phyloP scores from a whole-genome alignment of 495 filamentous ascomycete genomes.

The Aspergillus diversus region DNA sequence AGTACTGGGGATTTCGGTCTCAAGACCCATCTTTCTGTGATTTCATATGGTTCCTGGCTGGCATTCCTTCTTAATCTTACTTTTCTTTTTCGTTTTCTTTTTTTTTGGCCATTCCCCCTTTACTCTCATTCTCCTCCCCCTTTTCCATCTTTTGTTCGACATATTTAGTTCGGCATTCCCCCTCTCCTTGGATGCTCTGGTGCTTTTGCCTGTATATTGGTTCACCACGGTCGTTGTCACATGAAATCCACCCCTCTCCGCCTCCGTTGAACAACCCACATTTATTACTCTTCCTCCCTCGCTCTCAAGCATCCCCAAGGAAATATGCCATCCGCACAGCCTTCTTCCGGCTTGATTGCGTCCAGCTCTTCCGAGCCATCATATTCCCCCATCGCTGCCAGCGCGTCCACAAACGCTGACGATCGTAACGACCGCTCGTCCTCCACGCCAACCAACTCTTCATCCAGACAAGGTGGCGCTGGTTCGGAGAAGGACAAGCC shows the following conservation, averaged over 20 bases:
- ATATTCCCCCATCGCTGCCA: constrained; percentile 27
- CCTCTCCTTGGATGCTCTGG: neutral
- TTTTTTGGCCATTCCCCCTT: neutral
- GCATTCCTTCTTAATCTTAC: neutral
- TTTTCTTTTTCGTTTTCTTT: constrained; percentile 5
- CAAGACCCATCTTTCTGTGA: constrained; percentile 1
- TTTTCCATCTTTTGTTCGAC: neutral
- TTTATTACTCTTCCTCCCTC: constrained; percentile 4
- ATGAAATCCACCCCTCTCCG: constrained; percentile 16
- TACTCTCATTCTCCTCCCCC: neutral
- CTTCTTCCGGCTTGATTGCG: constrained; percentile 22
- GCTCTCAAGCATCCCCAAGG: constrained; percentile 8
- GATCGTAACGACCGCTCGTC: constrained; percentile 43
- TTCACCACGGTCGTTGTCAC: constrained; percentile 11
- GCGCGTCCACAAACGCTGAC: constrained; percentile 31
- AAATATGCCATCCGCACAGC: constrained; percentile 33
- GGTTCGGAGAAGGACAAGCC: constrained; percentile 63
- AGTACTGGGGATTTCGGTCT: constrained; percentile 2
- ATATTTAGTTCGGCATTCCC: neutral
- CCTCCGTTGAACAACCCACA: neutral
- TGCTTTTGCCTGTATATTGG: neutral
- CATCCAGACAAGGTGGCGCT: constrained; percentile 51
- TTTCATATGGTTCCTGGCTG: constrained; percentile 8
- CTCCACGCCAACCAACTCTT: constrained; percentile 62
- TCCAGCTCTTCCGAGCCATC: constrained; percentile 33